phyloP scores from a whole-genome alignment of 768 basidiomycete species.

The Kwoniella sp. region DNA sequence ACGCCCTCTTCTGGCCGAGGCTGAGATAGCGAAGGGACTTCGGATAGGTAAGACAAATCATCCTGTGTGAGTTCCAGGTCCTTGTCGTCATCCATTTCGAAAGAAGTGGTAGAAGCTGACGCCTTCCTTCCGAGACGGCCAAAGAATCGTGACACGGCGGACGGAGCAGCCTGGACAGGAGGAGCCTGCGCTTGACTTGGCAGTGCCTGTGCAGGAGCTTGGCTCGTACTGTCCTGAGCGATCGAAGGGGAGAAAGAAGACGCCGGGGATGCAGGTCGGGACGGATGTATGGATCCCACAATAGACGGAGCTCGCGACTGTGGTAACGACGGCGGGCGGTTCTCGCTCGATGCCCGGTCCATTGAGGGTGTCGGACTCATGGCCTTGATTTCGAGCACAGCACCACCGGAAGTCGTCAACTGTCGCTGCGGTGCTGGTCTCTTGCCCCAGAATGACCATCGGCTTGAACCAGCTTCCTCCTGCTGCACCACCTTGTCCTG shows the following conservation, averaged over 20 bases:
- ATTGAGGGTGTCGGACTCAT: not conserved
- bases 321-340: not conserved
- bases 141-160: slow-evolving; percentile 78
- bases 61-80: slow-evolving; percentile 70
- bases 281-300: not conserved
- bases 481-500: not conserved
- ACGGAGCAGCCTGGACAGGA: slow-evolving; percentile 48
- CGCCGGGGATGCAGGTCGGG: slow-evolving; percentile 8
- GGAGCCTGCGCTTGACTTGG: slow-evolving; percentile 2
- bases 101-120: slow-evolving; percentile 31
- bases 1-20: slow-evolving; percentile 38
- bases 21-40: slow-evolving; percentile 42
- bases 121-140: slow-evolving; percentile 63
- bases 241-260: not conserved
- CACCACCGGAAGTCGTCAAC: slow-evolving; percentile 45
- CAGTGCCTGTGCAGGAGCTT: slow-evolving; percentile 1
- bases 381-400: slow-evolving; percentile 42
- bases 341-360: slow-evolving; percentile 8
- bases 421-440: slow-evolving; percentile 25
- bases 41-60: slow-evolving; percentile 70
- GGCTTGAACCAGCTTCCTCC: slow-evolving; percentile 23
- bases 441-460: slow-evolving; percentile 47
- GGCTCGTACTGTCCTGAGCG: not conserved
- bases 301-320: slow-evolving; percentile 19
- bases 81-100: slow-evolving; percentile 50